Conservation (phyloP, 176 grass and related monocot species). For the Zoysia japonica region DNA sequence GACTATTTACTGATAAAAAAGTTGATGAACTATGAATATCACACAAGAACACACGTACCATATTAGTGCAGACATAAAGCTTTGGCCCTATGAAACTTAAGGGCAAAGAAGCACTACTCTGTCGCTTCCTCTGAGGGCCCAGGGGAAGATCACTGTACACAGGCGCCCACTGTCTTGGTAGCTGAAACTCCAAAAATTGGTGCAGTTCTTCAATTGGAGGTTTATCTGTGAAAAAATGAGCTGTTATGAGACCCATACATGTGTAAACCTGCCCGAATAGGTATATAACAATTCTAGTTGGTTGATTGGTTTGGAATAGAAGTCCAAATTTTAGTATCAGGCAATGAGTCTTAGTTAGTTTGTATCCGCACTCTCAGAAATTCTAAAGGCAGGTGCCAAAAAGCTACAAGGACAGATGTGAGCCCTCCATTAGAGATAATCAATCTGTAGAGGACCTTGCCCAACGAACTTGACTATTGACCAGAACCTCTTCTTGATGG, state of each 20-base stretch:
- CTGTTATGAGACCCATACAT: not conserved
- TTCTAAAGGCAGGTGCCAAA: not conserved
- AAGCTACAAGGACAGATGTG: not conserved
- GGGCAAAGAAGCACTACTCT: constrained; percentile 79
- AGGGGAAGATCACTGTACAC: constrained; percentile 92
- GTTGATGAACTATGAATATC: not conserved
- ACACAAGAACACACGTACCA: constrained; percentile 50
- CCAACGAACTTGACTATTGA: not conserved
- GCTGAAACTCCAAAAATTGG: constrained; percentile 97
- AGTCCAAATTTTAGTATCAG: not conserved
- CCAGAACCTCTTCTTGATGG: not conserved
- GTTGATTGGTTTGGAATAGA: not conserved
- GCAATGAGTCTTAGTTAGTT: not conserved
- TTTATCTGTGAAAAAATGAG: constrained; percentile 64
- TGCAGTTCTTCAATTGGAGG: constrained; percentile 89
- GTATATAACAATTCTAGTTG: not conserved
- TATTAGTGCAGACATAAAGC: constrained; percentile 86
- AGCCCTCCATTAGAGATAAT: not conserved
- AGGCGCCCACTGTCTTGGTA: constrained; percentile 94
- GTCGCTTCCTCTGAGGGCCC: constrained; percentile 78
- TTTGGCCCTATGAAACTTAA: constrained; percentile 90
- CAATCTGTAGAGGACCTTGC: not conserved
- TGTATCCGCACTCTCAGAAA: not conserved
- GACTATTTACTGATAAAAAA: not conserved
- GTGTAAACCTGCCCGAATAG: not conserved